Evolutionary conservation across 495 filamentous ascomycete genomes (phyloP), one percentile per base, ranked within the genome.

Genomic region (Pseudomonodictys pantanalensis): DNA sequence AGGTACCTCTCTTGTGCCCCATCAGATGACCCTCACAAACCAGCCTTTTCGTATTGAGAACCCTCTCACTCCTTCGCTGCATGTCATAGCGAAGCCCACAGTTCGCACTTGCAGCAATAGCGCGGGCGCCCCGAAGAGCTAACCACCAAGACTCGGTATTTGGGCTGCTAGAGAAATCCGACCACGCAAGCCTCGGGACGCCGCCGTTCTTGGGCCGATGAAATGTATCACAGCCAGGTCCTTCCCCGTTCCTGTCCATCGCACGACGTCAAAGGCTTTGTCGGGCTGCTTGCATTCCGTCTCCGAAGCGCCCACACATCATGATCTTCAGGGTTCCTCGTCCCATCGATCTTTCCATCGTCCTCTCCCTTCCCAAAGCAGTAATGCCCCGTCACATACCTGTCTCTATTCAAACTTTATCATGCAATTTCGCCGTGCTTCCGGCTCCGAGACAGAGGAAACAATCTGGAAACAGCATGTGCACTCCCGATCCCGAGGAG

Each of bases 261-360:
- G 12, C 38, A 41, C 38, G 38, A 41, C 38, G 38, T 41, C 38
- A 41, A 12, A 35, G 15, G 15, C 15, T 3, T 15, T 15, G 3
- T 12, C 15, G 4, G 38, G 15, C 20, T 15, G 7, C 32, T 35
- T 35, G 7, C 32, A 7, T 35, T 35, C 15, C 32, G 15, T 7
- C 32, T 35, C 32, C 32, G 32, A n/a, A 57, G 30, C 33, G 32
- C 38, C 22, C n/a, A 15, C 3, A 17, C 20, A 12, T 23, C 53
- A 50, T 41, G 55, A 58, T 58, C 44, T 50, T 23, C 55, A 50
- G 55, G 45, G 22, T 3, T 33, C 10, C 28, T 23, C n/a, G 43
- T 22, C 17, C 35, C 28, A 20, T 44, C 42, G 42, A 51, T 17
- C n/a, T 30, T 11, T 41, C 24, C 26, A 26, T 5, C 11, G 9